phyloP scores from a whole-genome alignment of 1,284 basidiomycete species.

The Irpex sp. region DNA sequence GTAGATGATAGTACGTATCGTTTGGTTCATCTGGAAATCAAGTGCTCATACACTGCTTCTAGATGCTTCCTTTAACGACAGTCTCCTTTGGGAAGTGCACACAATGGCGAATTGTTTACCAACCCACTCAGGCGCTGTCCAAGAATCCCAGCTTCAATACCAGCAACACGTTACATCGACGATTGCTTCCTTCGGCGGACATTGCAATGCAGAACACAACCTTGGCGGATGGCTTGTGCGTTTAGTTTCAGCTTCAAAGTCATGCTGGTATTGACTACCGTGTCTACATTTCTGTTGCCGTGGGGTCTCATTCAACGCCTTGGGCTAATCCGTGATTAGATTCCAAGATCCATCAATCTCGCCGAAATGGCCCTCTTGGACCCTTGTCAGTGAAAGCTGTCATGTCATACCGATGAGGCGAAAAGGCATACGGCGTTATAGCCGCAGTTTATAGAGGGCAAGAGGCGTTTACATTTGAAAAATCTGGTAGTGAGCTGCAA shows the following conservation, averaged over 20 bases:
- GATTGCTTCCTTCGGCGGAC: not conserved
- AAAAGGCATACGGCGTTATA: not conserved
- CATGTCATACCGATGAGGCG: not conserved
- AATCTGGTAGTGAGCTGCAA: no score
- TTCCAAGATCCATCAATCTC: not conserved
- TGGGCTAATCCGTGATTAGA: not conserved
- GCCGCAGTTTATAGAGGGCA: not conserved
- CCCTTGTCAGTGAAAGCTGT: not conserved
- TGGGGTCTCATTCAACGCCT: not conserved
- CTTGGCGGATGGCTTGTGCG: no score
- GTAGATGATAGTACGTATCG: no score
- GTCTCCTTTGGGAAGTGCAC: no score
- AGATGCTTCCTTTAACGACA: no score
- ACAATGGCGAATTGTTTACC: no score
- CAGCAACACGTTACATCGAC: not conserved
- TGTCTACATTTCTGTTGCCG: not conserved
- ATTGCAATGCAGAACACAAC: not conserved
- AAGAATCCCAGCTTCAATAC: not conserved
- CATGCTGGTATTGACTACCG: not conserved
- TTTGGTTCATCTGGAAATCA: no score
- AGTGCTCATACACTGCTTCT: no score
- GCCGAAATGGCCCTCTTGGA: not conserved
- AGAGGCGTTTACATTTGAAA: no score
- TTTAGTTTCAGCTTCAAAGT: no score
- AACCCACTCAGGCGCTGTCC: no score